These are phyloP conservation scores for Debaryomyces subglobosus DNA, from an alignment of 1,139 yeast species.

Conservation along the genomic window DNA sequence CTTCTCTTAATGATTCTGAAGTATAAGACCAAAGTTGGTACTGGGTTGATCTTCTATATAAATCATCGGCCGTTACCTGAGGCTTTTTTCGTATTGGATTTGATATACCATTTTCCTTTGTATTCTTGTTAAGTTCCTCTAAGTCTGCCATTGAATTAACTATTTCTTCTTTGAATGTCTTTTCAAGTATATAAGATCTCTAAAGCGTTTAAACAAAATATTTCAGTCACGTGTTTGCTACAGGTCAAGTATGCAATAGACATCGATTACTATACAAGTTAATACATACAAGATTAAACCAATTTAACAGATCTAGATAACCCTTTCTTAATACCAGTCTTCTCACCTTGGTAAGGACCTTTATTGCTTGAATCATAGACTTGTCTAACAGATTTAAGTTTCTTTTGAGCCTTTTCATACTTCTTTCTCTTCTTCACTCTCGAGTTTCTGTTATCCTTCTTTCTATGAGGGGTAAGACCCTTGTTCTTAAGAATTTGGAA, in stretches of 20 bases:
- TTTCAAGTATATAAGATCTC: background rate
- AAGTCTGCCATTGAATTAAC: background rate
- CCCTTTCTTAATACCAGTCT: conserved; percentile 96
- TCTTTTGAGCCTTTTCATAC: conserved; percentile 94
- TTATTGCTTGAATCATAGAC: conserved; percentile 73
- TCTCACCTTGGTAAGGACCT: conserved; percentile 91
- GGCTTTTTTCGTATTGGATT: conserved; percentile 13
- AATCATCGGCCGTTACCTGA: conserved; percentile 69
- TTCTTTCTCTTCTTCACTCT: conserved; percentile 98
- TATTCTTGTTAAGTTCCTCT: background rate
- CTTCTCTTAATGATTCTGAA: conserved; percentile 49
- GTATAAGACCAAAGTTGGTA: conserved; percentile 85
- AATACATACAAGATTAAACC: conserved; percentile 24
- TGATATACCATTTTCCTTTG: conserved; percentile 1
- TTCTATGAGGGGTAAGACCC: conserved; percentile 91
- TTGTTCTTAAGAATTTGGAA: conserved; percentile 93
- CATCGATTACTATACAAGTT: conserved; percentile 1
- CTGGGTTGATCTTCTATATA: conserved; percentile 86
- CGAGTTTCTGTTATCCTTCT: conserved; percentile 91
- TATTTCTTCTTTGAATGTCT: background rate
- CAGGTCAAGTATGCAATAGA: background rate
- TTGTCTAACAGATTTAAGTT: conserved; percentile 85
- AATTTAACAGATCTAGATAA: conserved; percentile 84
- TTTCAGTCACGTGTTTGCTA: background rate
- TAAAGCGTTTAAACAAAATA: background rate